phyloP scores from a whole-genome alignment of 1,284 basidiomycete species.

The Volvariella volvacea region DNA sequence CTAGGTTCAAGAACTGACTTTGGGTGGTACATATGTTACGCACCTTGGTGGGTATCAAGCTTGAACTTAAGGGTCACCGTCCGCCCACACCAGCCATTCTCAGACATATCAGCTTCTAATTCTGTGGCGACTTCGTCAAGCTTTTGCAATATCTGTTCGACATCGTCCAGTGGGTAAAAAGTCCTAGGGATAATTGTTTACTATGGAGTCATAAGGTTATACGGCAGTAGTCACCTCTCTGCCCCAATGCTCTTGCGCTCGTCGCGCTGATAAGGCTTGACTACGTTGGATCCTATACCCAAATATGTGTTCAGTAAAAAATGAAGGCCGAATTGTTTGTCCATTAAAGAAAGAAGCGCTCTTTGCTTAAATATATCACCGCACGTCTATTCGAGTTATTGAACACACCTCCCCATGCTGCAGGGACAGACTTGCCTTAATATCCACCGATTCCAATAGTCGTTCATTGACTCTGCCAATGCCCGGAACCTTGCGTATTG shows the following conservation, averaged over 20 bases:
- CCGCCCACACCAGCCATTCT: slow-evolving; percentile 65
- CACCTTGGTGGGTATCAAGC: slow-evolving; percentile 73
- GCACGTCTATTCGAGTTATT: slow-evolving; percentile 60
- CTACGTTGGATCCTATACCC: slow-evolving; percentile 79
- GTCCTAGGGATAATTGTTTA: slow-evolving; percentile 44
- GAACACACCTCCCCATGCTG: too few species aligned
- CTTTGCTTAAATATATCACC: slow-evolving; percentile 80
- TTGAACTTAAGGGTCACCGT: slow-evolving; percentile 81
- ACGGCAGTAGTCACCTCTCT: slow-evolving; percentile 52
- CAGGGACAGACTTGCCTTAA: slow-evolving; percentile 52
- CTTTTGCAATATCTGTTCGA: slow-evolving; percentile 63
- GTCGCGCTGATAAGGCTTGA: slow-evolving; percentile 68
- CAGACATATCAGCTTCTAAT: slow-evolving; percentile 71
- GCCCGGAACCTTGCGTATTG: slow-evolving; percentile 82
- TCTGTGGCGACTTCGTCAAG: slow-evolving; percentile 76
- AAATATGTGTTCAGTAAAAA: slow-evolving; percentile 75
- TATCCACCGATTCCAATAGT: slow-evolving; percentile 77
- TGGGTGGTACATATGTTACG: slow-evolving; percentile 6
- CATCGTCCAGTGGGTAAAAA: slow-evolving; percentile 61
- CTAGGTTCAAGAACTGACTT: not conserved
- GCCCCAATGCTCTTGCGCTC: slow-evolving; percentile 87
- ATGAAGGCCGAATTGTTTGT: slow-evolving; percentile 75
- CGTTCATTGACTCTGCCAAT: slow-evolving; percentile 86
- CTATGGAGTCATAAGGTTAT: slow-evolving; percentile 1
- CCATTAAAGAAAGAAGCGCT: slow-evolving; percentile 69